Evolutionary conservation across 2,329 filamentous ascomycete species (phyloP).

Genomic region (Endothia cerciana): DNA sequence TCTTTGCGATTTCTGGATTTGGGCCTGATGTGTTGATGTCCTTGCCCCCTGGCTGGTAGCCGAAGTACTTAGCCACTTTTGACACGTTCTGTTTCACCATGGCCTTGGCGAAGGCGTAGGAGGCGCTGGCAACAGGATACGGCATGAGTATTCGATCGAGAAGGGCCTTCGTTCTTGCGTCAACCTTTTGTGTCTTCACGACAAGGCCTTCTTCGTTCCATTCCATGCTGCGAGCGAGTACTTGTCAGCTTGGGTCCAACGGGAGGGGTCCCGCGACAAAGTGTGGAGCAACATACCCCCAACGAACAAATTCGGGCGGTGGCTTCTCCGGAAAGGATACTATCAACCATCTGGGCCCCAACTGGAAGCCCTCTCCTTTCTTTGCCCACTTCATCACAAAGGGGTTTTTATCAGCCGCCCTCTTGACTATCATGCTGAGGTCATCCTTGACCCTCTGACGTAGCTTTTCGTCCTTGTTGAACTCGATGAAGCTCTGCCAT

Average conservation of each 20-base stretch:
- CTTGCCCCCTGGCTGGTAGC: conserved; percentile 40
- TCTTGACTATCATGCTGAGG: conserved; percentile 48
- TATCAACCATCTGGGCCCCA: conserved; percentile 62
- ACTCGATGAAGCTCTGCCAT: conserved; percentile 62
- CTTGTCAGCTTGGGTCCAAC: conserved; percentile 32
- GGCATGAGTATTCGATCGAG: conserved; percentile 58
- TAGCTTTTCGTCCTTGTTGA: conserved; percentile 57
- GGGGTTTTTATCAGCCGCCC: conserved; percentile 47
- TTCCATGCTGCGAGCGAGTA: conserved; percentile 45
- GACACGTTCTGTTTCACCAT: conserved; percentile 50
- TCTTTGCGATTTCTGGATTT: conserved; percentile 40
- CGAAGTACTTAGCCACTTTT: conserved; percentile 50
- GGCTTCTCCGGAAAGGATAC: conserved; percentile 62
- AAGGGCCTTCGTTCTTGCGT: conserved; percentile 49
- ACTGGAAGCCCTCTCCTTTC: conserved; percentile 51
- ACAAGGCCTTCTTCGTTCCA: conserved; percentile 54
- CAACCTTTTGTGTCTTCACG: conserved; percentile 53
- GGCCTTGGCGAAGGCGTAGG: conserved; percentile 56
- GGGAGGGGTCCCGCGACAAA: not conserved
- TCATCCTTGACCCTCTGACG: conserved; percentile 52
- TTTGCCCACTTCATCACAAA: conserved; percentile 43
- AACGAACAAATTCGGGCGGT: conserved; percentile 62
- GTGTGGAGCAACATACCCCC: conserved; percentile 52
- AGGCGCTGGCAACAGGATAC: conserved; percentile 52
- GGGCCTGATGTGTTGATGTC: conserved; percentile 23